phyloP scores from a whole-genome alignment of 768 basidiomycete species.

The Termitomyces sp. region DNA sequence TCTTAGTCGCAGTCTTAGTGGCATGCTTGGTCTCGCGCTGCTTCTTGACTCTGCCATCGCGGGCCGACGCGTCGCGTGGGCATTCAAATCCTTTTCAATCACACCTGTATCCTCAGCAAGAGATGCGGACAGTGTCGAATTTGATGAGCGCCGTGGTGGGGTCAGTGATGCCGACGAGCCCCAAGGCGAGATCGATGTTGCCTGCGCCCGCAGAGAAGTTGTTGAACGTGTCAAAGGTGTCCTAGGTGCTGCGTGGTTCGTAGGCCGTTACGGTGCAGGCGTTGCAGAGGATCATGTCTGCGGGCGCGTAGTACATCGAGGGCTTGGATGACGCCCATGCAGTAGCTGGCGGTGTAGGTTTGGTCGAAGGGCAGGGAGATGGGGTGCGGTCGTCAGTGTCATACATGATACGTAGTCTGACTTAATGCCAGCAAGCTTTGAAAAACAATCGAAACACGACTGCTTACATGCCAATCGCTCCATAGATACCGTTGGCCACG shows the following conservation, averaged over 20 bases:
- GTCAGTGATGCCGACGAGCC: slow-evolving; percentile 60
- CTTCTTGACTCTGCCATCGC: no score
- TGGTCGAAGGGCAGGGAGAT: slow-evolving; percentile 65
- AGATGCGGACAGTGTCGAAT: slow-evolving; percentile 64
- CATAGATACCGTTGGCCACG: slow-evolving; percentile 74
- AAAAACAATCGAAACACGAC: neutral
- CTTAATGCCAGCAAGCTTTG: neutral
- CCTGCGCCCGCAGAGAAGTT: neutral
- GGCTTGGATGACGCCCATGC: slow-evolving; percentile 68
- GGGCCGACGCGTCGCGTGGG: no score
- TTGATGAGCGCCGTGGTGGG: slow-evolving; percentile 55
- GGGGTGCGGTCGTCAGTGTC: slow-evolving; percentile 48
- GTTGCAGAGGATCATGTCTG: slow-evolving; percentile 73
- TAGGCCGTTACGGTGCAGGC: slow-evolving; percentile 52
- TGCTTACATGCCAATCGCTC: slow-evolving; percentile 66
- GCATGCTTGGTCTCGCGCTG: no score
- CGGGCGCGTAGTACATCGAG: slow-evolving; percentile 38
- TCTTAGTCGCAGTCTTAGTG: no score
- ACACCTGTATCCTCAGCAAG: no score
- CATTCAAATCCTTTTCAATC: no score
- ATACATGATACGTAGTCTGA: slow-evolving; percentile 72
- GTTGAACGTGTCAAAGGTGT: neutral
- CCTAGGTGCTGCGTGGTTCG: no score
- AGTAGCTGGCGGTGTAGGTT: slow-evolving; percentile 33
- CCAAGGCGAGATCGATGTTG: slow-evolving; percentile 41